A percentile compares a stretch with the other conserved stretches of the same genome.
Evolutionary conservation across 2,329 filamentous ascomycete genomes (phyloP).

Genomic region (Canariomyces notabilis): DNA sequence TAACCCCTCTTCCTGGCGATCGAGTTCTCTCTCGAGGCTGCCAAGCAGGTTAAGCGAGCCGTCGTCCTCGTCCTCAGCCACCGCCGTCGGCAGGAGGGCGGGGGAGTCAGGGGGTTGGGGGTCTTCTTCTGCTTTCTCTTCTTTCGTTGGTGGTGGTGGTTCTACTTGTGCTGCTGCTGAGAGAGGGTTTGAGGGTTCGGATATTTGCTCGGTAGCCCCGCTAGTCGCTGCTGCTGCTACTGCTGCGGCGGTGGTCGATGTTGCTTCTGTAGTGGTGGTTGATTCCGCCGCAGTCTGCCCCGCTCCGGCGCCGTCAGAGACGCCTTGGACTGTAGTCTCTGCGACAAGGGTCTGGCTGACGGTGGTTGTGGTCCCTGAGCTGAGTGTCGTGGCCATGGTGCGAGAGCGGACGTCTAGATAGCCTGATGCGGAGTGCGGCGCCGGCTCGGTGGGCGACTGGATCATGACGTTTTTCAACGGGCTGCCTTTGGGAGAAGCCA

Average conservation of each 20-base stretch:
- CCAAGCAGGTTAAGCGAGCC: conserved; percentile 41
- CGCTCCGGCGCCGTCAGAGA: not conserved
- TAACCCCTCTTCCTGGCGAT: conserved; percentile 34
- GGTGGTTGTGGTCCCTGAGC: not conserved
- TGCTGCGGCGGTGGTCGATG: not conserved
- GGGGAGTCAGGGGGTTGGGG: conserved; percentile 16
- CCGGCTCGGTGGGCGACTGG: conserved; percentile 40
- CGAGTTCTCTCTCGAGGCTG: conserved; percentile 42
- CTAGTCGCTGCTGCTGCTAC: not conserved
- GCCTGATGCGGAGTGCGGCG: conserved; percentile 12
- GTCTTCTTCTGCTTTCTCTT: not conserved
- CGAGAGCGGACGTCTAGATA: conserved; percentile 14
- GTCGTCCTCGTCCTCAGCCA: conserved; percentile 31
- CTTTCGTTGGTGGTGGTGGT: not conserved
- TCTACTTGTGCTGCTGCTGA: not conserved
- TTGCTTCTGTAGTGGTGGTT: not conserved
- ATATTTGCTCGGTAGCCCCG: not conserved
- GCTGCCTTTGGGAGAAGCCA: conserved; percentile 39
- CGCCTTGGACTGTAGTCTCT: not conserved
- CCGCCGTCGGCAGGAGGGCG: conserved; percentile 19
- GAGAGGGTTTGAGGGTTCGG: not conserved
- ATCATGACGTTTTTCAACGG: conserved; percentile 49
- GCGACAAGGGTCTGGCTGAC: conserved; percentile 2
- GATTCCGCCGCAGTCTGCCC: not conserved
- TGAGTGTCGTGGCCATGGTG: not conserved